A percentile compares a stretch with the other conserved stretches of the same genome.
Conservation (phyloP, 257 asterid species). For the Verbena officinalis region DNA sequence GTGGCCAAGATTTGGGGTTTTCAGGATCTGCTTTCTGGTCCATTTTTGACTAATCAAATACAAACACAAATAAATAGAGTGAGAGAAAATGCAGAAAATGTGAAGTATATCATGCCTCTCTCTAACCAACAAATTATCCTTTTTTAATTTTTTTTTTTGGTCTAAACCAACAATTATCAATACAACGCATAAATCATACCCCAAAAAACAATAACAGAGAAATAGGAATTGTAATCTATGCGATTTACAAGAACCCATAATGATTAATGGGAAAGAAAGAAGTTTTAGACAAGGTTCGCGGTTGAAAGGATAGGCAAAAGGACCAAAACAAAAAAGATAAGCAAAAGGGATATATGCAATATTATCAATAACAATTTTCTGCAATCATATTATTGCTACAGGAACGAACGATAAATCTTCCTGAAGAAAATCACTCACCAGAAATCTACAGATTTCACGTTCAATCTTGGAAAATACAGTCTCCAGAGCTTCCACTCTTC, state of each 20-base stretch:
- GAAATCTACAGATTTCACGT: slow-evolving; percentile 82
- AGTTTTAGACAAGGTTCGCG: slow-evolving; percentile 1
- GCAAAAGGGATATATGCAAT: slow-evolving; percentile 8
- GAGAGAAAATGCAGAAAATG: slow-evolving; percentile 17
- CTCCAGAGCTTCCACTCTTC: slow-evolving; percentile 95
- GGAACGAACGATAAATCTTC: not conserved
- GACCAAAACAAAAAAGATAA: slow-evolving; percentile 12
- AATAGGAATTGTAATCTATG: slow-evolving; percentile 14
- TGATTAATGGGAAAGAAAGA: slow-evolving; percentile 3
- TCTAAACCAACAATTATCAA: too few species aligned
- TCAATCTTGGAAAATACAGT: slow-evolving; percentile 94
- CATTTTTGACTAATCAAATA: slow-evolving; percentile 63
- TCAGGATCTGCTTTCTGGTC: slow-evolving; percentile 73
- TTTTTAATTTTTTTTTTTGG: too few species aligned
- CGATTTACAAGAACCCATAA: slow-evolving; percentile 14
- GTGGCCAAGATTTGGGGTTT: slow-evolving; percentile 89
- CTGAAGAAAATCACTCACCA: slow-evolving; percentile 43
- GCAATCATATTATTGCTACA: slow-evolving; percentile 15
- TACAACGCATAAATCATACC: too few species aligned
- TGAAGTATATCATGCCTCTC: slow-evolving; percentile 7
- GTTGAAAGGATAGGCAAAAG: too few species aligned
- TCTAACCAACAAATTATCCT: slow-evolving; percentile 15
- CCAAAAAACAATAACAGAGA: not conserved
- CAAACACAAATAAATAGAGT: slow-evolving; percentile 28
- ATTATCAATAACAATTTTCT: slow-evolving; percentile 2